These are phyloP conservation scores for Camellia japonica DNA, from an alignment of 148 eudicot genomes.

Conservation along the genomic window DNA sequence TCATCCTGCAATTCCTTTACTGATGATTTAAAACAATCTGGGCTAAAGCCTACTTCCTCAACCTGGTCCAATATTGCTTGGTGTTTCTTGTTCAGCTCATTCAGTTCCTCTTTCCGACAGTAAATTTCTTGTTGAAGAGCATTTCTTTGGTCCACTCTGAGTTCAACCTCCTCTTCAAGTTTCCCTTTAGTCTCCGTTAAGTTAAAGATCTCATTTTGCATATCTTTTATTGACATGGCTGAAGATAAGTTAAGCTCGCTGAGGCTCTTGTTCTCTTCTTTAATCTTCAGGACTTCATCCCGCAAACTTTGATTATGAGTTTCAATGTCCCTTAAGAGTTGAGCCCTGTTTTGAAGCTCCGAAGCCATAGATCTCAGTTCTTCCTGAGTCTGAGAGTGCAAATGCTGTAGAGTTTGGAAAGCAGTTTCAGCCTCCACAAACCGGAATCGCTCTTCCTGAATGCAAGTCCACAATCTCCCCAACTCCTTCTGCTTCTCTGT, in stretches of 20 bases:
- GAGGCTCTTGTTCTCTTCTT: conserved; percentile 74
- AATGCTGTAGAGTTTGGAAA: conserved; percentile 70
- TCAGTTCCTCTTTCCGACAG: conserved; percentile 72
- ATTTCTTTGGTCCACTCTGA: conserved; percentile 67
- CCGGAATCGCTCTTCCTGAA: conserved; percentile 86
- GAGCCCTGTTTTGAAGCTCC: conserved; percentile 75
- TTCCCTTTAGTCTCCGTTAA: conserved; percentile 54
- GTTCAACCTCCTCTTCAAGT: conserved; percentile 70
- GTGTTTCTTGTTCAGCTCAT: conserved; percentile 54
- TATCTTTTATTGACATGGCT: conserved; percentile 47
- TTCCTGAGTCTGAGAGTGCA: conserved; percentile 79
- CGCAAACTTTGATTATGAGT: conserved; percentile 49
- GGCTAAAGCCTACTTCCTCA: conserved; percentile 54
- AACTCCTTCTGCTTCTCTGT: conserved; percentile 87
- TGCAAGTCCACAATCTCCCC: conserved; percentile 77
- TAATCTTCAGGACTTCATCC: conserved; percentile 58
- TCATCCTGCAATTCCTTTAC: conserved; percentile 66
- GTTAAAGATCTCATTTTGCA: conserved; percentile 63
- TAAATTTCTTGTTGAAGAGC: conserved; percentile 85
- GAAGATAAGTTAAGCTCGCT: conserved; percentile 61
- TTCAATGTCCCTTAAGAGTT: conserved; percentile 56
- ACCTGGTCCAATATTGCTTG: conserved; percentile 53
- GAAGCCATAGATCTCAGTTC: conserved; percentile 61
- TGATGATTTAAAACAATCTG: conserved; percentile 59
- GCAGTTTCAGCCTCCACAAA: conserved; percentile 82